phyloP scores from a whole-genome alignment of 2,329 filamentous ascomycete genomes.

The Pezicula neosporulosa region DNA sequence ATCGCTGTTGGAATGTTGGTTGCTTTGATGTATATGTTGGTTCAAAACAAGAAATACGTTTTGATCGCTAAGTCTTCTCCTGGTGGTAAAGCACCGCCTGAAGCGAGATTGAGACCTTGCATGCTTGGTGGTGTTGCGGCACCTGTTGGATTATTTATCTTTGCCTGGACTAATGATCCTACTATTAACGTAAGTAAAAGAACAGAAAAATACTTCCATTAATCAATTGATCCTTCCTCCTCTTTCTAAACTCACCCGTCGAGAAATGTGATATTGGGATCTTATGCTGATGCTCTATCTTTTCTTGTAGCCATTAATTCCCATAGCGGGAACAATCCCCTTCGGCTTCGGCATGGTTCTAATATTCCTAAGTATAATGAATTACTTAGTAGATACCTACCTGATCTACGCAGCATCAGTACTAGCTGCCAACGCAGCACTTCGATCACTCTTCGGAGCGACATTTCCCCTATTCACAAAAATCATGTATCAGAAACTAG shows the following conservation, averaged over 20 bases:
- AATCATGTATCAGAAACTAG: conserved; percentile 45
- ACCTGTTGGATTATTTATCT: conserved; percentile 62
- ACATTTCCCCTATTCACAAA: conserved; percentile 70
- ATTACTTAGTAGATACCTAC: conserved; percentile 65
- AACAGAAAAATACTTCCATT: not conserved
- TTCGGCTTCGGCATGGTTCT: conserved; percentile 47
- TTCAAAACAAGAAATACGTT: conserved; percentile 54
- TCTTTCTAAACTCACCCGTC: no score
- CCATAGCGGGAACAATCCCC: not conserved
- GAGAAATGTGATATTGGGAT: no score
- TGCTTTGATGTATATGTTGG: conserved; percentile 51
- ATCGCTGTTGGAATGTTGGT: conserved; percentile 62
- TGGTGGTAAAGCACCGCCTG: conserved; percentile 60
- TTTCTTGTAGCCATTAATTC: not conserved
- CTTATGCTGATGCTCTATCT: not conserved
- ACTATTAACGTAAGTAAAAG: conserved; percentile 37
- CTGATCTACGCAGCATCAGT: conserved; percentile 75
- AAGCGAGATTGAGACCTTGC: conserved; percentile 60
- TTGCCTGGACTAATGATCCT: conserved; percentile 61
- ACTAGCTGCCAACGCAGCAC: conserved; percentile 67
- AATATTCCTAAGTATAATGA: conserved; percentile 61
- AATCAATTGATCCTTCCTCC: no score
- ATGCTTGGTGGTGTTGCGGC: conserved; percentile 59
- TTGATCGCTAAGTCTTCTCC: conserved; percentile 40
- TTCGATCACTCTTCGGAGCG: conserved; percentile 69